These are phyloP conservation scores for Canavalia gladiata DNA, from an alignment of 306 rosid genomes.

Conservation along the genomic window DNA sequence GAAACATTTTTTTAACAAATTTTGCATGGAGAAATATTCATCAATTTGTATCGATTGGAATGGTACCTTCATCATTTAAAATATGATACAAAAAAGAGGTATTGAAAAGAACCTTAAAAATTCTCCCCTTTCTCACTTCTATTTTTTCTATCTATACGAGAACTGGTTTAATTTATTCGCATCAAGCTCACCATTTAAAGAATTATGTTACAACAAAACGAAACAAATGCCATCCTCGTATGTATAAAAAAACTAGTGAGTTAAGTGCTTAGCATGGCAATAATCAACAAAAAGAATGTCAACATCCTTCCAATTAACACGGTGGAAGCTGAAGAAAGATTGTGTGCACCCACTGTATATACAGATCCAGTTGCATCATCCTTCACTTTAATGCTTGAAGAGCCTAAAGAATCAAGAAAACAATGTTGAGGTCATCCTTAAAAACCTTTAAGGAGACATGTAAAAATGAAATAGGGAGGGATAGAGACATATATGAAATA, in stretches of 20 bases:
- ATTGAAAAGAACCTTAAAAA: slow-evolving; percentile 2
- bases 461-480: too few relatives aligned
- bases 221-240: slow-evolving; percentile 40
- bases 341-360: slow-evolving; percentile 65
- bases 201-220: slow-evolving; percentile 40
- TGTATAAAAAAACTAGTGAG: slow-evolving; percentile 17
- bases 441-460: too few relatives aligned
- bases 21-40: background rate
- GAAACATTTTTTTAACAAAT: background rate
- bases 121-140: background rate
- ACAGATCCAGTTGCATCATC: slow-evolving; percentile 64
- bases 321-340: slow-evolving; percentile 64
- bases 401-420: slow-evolving; percentile 55
- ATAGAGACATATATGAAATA: slow-evolving; percentile 16
- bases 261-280: slow-evolving; percentile 53
- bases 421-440: slow-evolving; percentile 13
- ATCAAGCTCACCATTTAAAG: slow-evolving; percentile 26
- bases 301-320: slow-evolving; percentile 51
- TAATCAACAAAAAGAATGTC: slow-evolving; percentile 54
- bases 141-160: slow-evolving; percentile 30
- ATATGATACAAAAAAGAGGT: background rate
- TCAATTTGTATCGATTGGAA: slow-evolving; percentile 3
- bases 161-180: slow-evolving; percentile 35
- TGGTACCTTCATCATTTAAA: slow-evolving; percentile 2
- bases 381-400: slow-evolving; percentile 80